Base-by-base conservation (phyloP, 352 stramenopile genomes). In the Globisporangium orthogonon region DNA sequence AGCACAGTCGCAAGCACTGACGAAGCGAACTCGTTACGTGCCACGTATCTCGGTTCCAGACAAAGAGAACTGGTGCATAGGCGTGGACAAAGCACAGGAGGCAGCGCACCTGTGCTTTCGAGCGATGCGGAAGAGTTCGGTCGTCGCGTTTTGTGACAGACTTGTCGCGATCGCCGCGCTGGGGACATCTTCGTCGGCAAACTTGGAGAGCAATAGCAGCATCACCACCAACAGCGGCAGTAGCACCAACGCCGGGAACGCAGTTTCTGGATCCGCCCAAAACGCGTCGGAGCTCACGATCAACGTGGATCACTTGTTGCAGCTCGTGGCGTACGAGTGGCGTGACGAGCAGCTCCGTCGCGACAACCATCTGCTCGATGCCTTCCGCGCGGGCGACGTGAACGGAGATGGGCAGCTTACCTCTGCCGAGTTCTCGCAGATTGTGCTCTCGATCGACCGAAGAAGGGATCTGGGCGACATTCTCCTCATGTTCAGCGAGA, bases 401-500 rank as follows among this genome's bases (percentile, higher is more conserved):
- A 89, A 93, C 56, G 83, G 81, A 35, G 83, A 93, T 58, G 83
- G 83, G 0, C 67, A 89, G 48, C 63, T 93, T 45, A 91, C 81
- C 15, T 84, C 73, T 0, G 81, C 79, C 4, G 81, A 93, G 58
- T 93, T 93, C 51, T 78, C 76, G 11, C 78, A 88, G 29, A 93
- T 93, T 54, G 77, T 93, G 45, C 64, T 88, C 29, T 75, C 76
- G 2, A 93, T 93, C 60, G 83, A 94, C 60, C 73, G 75, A 18
- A 71, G 70, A 2, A 70, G 79, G 0, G 80, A 91, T 28, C 52
- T 82, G 0, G 78, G 66, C 18, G 83, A 91, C 37, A 82, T 91
- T 35, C 51, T 94, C 31, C 65, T 89, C 31, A 88, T 94, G 78
- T 91, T 89, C 67, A 87, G 75, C 56, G 83, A 94, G 49, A 90